Evolutionary conservation across 2,329 filamentous ascomycete species (phyloP).

Genomic region (Trichophyton rubrum): DNA sequence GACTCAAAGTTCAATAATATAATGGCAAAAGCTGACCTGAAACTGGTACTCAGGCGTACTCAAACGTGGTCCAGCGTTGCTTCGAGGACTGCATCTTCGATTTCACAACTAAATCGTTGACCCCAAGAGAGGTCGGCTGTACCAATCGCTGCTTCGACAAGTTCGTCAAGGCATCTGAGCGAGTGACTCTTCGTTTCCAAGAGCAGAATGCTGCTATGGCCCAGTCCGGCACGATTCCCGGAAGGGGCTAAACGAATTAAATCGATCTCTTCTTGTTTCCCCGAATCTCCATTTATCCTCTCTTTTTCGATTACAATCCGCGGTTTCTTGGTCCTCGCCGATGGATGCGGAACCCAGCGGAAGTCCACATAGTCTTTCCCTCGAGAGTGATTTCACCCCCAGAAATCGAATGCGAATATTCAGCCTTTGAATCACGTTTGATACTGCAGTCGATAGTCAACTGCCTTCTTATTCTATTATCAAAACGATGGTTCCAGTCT

Average conservation of each 20-base stretch:
- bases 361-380: too few relatives aligned
- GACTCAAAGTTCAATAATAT: neutral
- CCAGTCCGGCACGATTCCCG: conserved; percentile 44
- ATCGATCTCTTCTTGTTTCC: neutral
- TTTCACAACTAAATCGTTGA: conserved; percentile 94
- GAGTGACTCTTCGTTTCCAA: conserved; percentile 82
- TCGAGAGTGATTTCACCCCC: too few relatives aligned
- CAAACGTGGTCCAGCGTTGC: conserved; percentile 51
- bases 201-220: conserved; percentile 59
- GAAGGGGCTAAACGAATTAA: conserved; percentile 13
- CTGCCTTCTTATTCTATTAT: neutral
- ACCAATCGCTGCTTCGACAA: conserved; percentile 93
- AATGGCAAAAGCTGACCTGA: neutral
- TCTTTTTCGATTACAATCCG: neutral
- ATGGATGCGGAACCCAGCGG: neutral
- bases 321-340: neutral
- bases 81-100: conserved; percentile 96
- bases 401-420: too few relatives aligned
- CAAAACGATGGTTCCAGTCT: neutral
- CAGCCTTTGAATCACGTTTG: neutral
- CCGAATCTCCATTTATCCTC: neutral
- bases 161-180: conserved; percentile 81
- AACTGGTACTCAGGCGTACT: conserved; percentile 46
- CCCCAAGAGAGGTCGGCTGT: conserved; percentile 77
- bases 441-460: neutral